These are phyloP conservation scores for Przewalskia tangutica DNA, from an alignment of 257 asterid species.

Conservation along the genomic window DNA sequence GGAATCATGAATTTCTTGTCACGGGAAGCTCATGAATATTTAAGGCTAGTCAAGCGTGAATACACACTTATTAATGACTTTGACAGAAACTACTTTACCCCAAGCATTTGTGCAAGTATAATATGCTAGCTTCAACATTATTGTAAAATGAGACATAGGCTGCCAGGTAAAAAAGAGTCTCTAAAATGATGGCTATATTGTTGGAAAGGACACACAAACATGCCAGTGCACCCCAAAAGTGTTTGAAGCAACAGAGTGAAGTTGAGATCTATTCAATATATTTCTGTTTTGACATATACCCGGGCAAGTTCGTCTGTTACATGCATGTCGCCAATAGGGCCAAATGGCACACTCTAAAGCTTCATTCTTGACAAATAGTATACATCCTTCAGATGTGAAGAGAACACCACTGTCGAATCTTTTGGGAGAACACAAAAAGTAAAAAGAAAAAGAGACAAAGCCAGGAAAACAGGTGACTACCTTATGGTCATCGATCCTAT, in stretches of 20 bases:
- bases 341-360: neutral
- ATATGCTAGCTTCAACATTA: neutral
- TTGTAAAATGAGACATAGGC: neutral
- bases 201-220: neutral
- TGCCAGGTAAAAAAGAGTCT: neutral
- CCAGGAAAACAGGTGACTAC: conserved; percentile 23
- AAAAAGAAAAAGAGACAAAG: neutral
- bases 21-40: neutral
- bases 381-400: neutral
- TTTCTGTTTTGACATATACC: neutral
- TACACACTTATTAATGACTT: neutral
- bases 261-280: neutral
- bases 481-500: conserved; percentile 79
- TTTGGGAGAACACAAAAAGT: neutral
- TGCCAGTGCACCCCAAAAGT: neutral
- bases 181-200: neutral
- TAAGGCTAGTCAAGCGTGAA: neutral
- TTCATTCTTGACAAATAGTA: neutral
- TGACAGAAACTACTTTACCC: neutral
- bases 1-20: neutral
- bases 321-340: neutral
- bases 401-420: neutral
- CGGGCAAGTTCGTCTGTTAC: neutral
- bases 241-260: neutral
- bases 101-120: neutral